These are phyloP conservation scores for Malassezia nana DNA, from an alignment of 1,284 basidiomycete genomes.

Conservation along the genomic window DNA sequence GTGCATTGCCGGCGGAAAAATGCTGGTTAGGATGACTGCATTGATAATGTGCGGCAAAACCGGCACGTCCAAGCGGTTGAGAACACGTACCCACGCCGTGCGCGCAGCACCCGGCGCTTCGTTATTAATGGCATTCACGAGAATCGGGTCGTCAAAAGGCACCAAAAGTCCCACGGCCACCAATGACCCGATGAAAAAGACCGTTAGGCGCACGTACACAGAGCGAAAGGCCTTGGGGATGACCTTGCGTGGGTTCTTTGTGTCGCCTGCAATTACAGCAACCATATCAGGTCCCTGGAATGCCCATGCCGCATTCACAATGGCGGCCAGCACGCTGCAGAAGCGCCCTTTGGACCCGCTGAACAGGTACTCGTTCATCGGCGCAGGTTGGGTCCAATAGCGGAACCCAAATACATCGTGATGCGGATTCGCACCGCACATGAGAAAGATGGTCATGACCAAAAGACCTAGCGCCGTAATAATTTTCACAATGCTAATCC, in stretches of 20 bases:
- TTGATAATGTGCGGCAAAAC: constrained; percentile 57
- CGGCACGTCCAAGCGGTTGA: constrained; percentile 49
- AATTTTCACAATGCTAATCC: constrained; percentile 10
- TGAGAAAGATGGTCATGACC: constrained; percentile 3
- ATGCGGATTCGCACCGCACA: not conserved
- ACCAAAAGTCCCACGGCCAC: constrained; percentile 37
- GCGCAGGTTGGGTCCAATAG: constrained; percentile 49
- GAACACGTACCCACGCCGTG: constrained; percentile 50
- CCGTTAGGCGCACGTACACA: constrained; percentile 49
- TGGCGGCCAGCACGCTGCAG: constrained; percentile 44
- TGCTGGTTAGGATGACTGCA: constrained; percentile 64
- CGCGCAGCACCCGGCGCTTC: constrained; percentile 21
- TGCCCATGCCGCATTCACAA: constrained; percentile 62
- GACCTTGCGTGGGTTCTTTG: constrained; percentile 48
- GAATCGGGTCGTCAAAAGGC: constrained; percentile 26
- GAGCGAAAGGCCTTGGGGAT: constrained; percentile 30
- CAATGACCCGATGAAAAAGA: constrained; percentile 51
- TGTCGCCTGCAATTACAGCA: constrained; percentile 66
- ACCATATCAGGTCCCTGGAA: constrained; percentile 74
- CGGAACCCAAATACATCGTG: constrained; percentile 29
- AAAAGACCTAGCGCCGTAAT: constrained; percentile 9
- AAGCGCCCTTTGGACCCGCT: constrained; percentile 56
- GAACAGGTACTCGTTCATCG: constrained; percentile 49
- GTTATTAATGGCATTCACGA: constrained; percentile 12
- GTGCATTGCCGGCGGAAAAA: constrained; percentile 73